Evolutionary conservation across 1,139 yeast species (phyloP).

Genomic region (Casaregolazyma suthepensis): DNA sequence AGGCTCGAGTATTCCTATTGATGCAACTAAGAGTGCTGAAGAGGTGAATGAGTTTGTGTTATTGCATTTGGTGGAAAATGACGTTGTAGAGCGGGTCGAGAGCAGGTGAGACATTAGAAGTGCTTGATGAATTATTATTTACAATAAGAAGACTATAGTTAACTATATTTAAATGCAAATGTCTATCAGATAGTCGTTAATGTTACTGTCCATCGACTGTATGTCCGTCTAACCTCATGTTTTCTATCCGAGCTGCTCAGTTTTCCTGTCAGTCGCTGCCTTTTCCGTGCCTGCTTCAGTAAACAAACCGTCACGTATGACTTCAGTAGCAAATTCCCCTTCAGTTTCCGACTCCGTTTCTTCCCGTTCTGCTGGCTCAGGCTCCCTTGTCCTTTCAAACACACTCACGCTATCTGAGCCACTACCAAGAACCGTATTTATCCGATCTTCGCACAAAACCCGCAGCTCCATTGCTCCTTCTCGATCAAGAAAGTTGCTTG

Average conservation of each 20-base stretch:
- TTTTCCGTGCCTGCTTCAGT: neutral
- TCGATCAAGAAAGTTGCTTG: slow-evolving; percentile 68
- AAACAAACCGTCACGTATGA: neutral
- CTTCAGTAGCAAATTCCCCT: neutral
- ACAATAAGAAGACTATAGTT: neutral
- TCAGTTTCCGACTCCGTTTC: neutral
- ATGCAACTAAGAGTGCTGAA: slow-evolving; percentile 15
- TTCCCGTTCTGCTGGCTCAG: neutral
- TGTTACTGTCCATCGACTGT: neutral
- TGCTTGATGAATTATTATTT: neutral
- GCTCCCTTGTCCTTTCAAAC: neutral
- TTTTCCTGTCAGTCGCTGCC: neutral
- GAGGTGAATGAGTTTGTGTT: slow-evolving; percentile 10
- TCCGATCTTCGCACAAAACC: slow-evolving; percentile 28
- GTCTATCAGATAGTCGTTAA: neutral
- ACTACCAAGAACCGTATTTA: slow-evolving; percentile 16
- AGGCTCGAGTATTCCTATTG: slow-evolving; percentile 15
- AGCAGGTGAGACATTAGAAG: neutral
- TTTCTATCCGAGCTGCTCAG: neutral
- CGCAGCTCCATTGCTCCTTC: slow-evolving; percentile 70
- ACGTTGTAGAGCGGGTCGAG: neutral
- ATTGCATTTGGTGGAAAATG: slow-evolving; percentile 5
- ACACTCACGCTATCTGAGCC: slow-evolving; percentile 1
- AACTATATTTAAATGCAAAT: neutral
- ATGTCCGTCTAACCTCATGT: neutral